A percentile compares a stretch with the other conserved stretches of the same genome.
These are phyloP conservation scores for Candida andamanensis DNA, from an alignment of 805 yeast genomes.

Conservation along the genomic window DNA sequence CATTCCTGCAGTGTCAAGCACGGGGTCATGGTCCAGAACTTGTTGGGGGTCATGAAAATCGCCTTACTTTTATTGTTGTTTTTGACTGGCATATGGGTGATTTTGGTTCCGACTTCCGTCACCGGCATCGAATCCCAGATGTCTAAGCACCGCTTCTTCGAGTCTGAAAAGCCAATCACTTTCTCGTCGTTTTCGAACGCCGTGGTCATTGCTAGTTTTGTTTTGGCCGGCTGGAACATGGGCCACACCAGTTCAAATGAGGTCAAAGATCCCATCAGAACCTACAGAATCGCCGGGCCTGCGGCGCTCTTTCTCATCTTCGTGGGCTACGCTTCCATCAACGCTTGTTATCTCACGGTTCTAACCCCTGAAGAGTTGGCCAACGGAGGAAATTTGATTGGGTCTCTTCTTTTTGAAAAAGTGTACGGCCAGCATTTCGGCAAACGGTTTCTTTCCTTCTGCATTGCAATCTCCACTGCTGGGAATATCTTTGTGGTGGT, in stretches of 20 bases:
- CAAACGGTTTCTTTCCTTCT: constrained; percentile 47
- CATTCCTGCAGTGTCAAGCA: constrained; percentile 57
- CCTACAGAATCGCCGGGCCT: constrained; percentile 60
- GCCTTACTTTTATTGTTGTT: constrained; percentile 49
- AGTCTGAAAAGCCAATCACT: constrained; percentile 22
- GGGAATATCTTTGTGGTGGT: constrained; percentile 60
- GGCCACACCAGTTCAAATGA: constrained; percentile 61
- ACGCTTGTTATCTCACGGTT: constrained; percentile 52
- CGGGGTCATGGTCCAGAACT: constrained; percentile 59
- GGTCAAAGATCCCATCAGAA: constrained; percentile 52
- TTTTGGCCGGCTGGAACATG: constrained; percentile 60
- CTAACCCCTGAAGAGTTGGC: constrained; percentile 51
- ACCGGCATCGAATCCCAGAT: constrained; percentile 44
- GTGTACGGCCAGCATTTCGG: constrained; percentile 52
- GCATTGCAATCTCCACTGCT: constrained; percentile 57
- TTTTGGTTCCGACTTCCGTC: constrained; percentile 41
- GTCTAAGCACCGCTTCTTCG: constrained; percentile 24
- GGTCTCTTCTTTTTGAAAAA: constrained; percentile 52
- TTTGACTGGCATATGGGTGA: constrained; percentile 52
- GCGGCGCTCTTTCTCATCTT: constrained; percentile 44
- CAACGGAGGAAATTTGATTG: constrained; percentile 53
- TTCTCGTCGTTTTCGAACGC: constrained; percentile 49
- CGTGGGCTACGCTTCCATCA: constrained; percentile 46
- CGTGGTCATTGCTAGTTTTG: constrained; percentile 52
- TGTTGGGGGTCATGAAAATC: constrained; percentile 59